A percentile compares a stretch with the other conserved stretches of the same genome.
Conservation (phyloP, 2,329 filamentous ascomycete species). For the Pseudogymnoascus verrucosus region DNA sequence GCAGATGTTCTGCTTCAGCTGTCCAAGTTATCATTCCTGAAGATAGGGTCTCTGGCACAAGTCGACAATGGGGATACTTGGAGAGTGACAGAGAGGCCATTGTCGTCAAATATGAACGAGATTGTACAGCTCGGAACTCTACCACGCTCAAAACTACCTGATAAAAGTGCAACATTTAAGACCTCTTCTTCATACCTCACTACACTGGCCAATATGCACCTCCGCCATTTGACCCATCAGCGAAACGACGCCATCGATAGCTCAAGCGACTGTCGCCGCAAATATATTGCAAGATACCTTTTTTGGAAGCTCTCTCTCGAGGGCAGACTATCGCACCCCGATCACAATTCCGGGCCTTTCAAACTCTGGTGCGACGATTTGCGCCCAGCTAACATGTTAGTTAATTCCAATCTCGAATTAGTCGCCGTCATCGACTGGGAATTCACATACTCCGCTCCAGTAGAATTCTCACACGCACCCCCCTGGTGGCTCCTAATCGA, state of each 20-base stretch:
- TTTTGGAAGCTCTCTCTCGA: conserved; percentile 25
- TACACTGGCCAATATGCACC: conserved; percentile 34
- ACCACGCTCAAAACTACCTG: conserved; percentile 20
- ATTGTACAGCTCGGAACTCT: conserved; percentile 23
- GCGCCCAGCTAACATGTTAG: conserved; percentile 16
- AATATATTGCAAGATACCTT: conserved; percentile 29
- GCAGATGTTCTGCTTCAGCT: conserved; percentile 35
- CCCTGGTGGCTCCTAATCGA: conserved; percentile 18
- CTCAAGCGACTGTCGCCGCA: conserved; percentile 26
- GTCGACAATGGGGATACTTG: conserved; percentile 17
- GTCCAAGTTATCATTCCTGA: conserved; percentile 26
- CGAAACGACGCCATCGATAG: conserved; percentile 30
- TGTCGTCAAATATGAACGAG: conserved; percentile 37
- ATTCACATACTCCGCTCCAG: conserved; percentile 17
- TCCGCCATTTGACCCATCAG: conserved; percentile 33
- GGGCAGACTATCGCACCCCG: not conserved
- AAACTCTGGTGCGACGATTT: conserved; percentile 17
- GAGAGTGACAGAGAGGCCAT: conserved; percentile 28
- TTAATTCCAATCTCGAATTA: conserved; percentile 13
- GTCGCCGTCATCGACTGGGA: conserved; percentile 18
- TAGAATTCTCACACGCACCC: conserved; percentile 15
- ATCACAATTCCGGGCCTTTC: conserved; percentile 11
- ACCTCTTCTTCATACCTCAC: conserved; percentile 32
- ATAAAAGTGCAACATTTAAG: conserved; percentile 21
- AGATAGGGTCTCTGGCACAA: conserved; percentile 33